These are phyloP conservation scores for Gracilariopsis chorda DNA, from an alignment of 23 red algal genomes.

Conservation along the genomic window DNA sequence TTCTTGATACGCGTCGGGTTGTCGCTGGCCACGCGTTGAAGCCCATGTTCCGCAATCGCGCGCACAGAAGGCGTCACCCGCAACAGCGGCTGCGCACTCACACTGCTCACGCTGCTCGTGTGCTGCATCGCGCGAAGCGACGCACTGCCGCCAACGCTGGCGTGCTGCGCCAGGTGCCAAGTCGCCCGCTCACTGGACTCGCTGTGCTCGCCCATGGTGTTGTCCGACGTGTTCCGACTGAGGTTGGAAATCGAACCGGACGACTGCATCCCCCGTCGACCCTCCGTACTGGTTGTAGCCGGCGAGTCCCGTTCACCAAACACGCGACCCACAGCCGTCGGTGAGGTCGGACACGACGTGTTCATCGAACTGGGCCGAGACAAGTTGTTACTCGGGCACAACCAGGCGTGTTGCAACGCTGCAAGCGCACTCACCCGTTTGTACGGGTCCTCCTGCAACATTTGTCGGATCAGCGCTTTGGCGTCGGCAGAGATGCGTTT, in stretches of 20 bases:
- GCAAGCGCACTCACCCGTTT: slow-evolving; percentile 67
- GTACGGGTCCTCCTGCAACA: slow-evolving; percentile 66
- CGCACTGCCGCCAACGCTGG: background rate
- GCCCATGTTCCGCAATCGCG: slow-evolving; percentile 25
- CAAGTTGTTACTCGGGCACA: background rate
- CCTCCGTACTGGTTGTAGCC: slow-evolving; percentile 17
- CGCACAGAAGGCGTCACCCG: slow-evolving; percentile 33
- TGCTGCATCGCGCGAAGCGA: background rate
- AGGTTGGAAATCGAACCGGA: slow-evolving; percentile 30
- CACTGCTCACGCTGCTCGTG: background rate
- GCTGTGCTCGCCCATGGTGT: background rate
- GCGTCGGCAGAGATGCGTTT: slow-evolving; percentile 65
- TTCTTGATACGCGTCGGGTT: slow-evolving; percentile 40
- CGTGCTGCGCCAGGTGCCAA: background rate
- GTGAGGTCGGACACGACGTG: slow-evolving; percentile 39
- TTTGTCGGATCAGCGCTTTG: slow-evolving; percentile 66
- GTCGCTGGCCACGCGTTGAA: slow-evolving; percentile 36
- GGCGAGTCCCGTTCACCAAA: slow-evolving; percentile 35
- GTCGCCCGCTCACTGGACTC: slow-evolving; percentile 3
- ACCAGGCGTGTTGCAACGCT: slow-evolving; percentile 64
- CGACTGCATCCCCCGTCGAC: background rate
- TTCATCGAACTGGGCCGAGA: slow-evolving; percentile 22
- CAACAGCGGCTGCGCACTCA: slow-evolving; percentile 17
- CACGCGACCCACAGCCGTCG: slow-evolving; percentile 1
- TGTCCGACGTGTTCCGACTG: slow-evolving; percentile 18